Evolutionary conservation across 306 rosid genomes (phyloP), one percentile per base, ranked within the genome.

Genomic region (Vigna hirtella): DNA sequence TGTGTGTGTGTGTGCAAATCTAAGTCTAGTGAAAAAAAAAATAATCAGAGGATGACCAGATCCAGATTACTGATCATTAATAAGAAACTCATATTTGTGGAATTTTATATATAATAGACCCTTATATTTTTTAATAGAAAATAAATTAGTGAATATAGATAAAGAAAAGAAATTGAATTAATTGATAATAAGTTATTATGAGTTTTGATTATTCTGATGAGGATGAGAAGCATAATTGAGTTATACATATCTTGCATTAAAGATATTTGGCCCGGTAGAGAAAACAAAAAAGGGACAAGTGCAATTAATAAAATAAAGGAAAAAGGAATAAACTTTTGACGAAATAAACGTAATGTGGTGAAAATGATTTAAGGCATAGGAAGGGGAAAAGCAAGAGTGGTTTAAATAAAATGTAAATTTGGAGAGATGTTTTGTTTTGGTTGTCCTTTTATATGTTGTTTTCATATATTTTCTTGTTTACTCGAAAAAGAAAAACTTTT

Each of bases 401-500:
- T 66, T 73, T 16, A 8, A 6, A 45, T 30, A 45, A 7, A 53
- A 9, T 32, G 5, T 30, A 32, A 53, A 26, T 36, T 0, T 42
- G 9, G 45, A 40, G 11, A 30, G 43, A 40, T 24, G 26, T 24
- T 24, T 24, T 24, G 26, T 40, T 10, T 40, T 30, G 51, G 48
- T 32, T 76, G n/a, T 62, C 17, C 38, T 10, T 65, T 86, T 84
- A 88, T 45, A 42, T 42, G 13, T 67, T 80, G 65, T 55, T 83
- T 74, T 85, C 77, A 86, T 87, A 58, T 58, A 13, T 15, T 20
- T 74, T 81, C 22, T 72, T 66, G 83, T 82, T 89, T 90, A 62
- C 61, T 79, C 81, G 86, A 86, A 79, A 91, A 91, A 85, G 91
- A 83, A 84, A 85, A 78, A 79, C 91, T 86, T 90, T 87, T 87